phyloP scores from a whole-genome alignment of 306 rosid genomes.

The Nissolia schottii region DNA sequence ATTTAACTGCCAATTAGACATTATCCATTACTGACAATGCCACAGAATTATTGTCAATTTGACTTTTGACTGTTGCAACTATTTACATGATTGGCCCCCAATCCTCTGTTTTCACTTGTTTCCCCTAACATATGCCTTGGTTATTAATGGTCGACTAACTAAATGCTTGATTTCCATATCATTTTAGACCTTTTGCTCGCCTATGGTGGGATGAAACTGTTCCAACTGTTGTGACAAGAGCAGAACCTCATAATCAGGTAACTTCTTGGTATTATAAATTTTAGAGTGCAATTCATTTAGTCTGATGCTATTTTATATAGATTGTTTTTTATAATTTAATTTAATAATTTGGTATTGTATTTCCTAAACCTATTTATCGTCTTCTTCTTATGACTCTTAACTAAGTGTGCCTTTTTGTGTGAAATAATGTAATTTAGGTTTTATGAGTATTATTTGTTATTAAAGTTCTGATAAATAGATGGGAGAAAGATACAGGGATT shows the following conservation, averaged over 20 bases:
- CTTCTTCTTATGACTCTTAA: not conserved
- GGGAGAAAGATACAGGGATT: too few relatives aligned
- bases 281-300: not conserved
- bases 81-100: too few relatives aligned
- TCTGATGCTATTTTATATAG: not conserved
- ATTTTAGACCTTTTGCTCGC: conserved; percentile 72
- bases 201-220: conserved; percentile 98
- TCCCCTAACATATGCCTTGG: too few relatives aligned
- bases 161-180: not conserved
- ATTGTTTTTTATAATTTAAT: not conserved
- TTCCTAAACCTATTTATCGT: not conserved
- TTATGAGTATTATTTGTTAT: not conserved
- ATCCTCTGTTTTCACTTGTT: too few relatives aligned
- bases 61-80: too few relatives aligned
- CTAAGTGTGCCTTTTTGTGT: not conserved
- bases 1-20: too few relatives aligned
- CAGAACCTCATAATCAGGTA: conserved; percentile 75
- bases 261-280: not conserved
- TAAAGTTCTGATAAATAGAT: not conserved
- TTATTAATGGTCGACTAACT: too few relatives aligned
- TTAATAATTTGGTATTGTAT: too few relatives aligned
- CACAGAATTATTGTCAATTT: too few relatives aligned
- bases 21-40: too few relatives aligned
- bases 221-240: conserved; percentile 74
- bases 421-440: not conserved